Conservation (phyloP, 805 yeast genomes). For the Candida krabiensis region DNA sequence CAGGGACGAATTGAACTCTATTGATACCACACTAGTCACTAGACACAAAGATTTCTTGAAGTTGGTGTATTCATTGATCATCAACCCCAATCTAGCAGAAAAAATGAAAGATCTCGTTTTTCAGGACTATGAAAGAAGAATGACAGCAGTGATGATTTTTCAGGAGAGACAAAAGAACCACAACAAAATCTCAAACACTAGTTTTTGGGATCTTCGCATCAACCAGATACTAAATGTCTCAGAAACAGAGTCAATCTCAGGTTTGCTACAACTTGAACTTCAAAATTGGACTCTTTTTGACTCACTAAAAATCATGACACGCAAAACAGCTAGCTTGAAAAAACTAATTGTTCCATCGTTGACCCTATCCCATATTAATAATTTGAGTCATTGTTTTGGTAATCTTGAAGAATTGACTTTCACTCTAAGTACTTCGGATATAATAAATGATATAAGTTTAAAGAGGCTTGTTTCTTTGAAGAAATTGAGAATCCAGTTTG, state of each 20-base stretch:
- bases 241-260: conserved; percentile 11
- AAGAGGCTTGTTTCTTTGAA: conserved; percentile 8
- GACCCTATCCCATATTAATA: conserved; percentile 3
- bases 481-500: conserved; percentile 21
- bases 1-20: neutral
- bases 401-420: conserved; percentile 10
- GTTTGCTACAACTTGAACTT: conserved; percentile 6
- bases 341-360: conserved; percentile 13
- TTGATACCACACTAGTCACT: conserved; percentile 6
- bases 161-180: neutral
- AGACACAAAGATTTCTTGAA: conserved; percentile 14
- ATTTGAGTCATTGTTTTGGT: neutral
- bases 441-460: neutral
- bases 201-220: conserved; percentile 15
- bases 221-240: conserved; percentile 8
- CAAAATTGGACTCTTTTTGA: conserved; percentile 18
- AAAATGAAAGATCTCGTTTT: conserved; percentile 15
- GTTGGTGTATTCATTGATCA: conserved; percentile 20
- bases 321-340: conserved; percentile 16
- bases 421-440: conserved; percentile 8
- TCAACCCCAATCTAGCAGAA: conserved; percentile 9
- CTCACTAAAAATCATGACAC: conserved; percentile 13
- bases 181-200: neutral
- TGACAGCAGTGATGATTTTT: conserved; percentile 4
- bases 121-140: conserved; percentile 12